These are phyloP conservation scores for Lagenidium giganteum DNA, from an alignment of 352 stramenopile species.

Conservation along the genomic window DNA sequence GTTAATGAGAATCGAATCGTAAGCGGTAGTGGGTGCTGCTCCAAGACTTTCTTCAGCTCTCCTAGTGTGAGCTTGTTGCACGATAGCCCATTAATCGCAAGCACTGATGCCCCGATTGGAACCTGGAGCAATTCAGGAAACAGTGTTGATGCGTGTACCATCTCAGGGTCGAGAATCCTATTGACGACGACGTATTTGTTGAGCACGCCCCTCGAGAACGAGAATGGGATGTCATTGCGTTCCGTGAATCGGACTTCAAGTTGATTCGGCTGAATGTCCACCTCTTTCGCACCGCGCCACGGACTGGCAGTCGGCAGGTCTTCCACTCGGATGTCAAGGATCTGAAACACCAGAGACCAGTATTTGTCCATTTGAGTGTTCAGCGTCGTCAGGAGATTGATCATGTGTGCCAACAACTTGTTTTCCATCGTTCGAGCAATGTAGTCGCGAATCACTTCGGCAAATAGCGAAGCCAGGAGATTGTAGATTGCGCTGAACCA, in stretches of 20 bases:
- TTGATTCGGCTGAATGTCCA: constrained; percentile 68
- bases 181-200: constrained; percentile 68
- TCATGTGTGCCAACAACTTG: constrained; percentile 78
- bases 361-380: constrained; percentile 85
- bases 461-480: constrained; percentile 70
- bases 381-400: constrained; percentile 73
- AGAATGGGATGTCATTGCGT: constrained; percentile 45
- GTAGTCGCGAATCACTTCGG: constrained; percentile 76
- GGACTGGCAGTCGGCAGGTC: constrained; percentile 69
- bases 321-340: constrained; percentile 74
- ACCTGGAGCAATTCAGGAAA: constrained; percentile 35
- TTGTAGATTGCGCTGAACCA: constrained; percentile 88
- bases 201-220: constrained; percentile 62
- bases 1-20: constrained; percentile 63
- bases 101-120: constrained; percentile 47
- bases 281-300: constrained; percentile 71
- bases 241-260: constrained; percentile 56
- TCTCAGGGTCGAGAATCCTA: constrained; percentile 34
- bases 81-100: constrained; percentile 74
- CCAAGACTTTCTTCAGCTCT: constrained; percentile 50
- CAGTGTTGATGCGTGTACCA: constrained; percentile 7
- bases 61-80: constrained; percentile 70
- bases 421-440: constrained; percentile 81
- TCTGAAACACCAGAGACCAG: constrained; percentile 78
- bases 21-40: constrained; percentile 46